Evolutionary conservation across 495 filamentous ascomycete species (phyloP), one percentile per base, ranked within the genome.

Genomic region (Aspergillus conjunctus): DNA sequence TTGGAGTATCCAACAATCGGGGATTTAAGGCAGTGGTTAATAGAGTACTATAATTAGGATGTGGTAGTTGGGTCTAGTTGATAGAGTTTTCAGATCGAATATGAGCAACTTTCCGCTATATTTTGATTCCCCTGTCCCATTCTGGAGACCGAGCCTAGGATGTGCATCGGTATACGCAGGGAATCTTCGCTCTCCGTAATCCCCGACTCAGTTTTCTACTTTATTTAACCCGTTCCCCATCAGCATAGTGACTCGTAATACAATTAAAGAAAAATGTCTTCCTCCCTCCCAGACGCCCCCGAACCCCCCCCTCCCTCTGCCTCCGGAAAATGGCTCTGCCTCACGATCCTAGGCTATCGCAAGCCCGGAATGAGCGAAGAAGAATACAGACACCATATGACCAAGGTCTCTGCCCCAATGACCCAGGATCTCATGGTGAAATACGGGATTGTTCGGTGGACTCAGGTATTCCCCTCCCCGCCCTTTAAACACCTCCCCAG

Each of bases 261-360:
- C 10, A 48, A 56, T 1, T 32, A 44, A 51, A 50, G 41, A 18
- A 54, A 37, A 49, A 61, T 61, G 58, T 39, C 58, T 18, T 17
- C 50, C 5, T 26, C 26, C 26, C 26, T 26, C 26, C 26, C 26
- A 26, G 26, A 26, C 26, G 26, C 26, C 20, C 49, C 58, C 30
- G 50, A 44, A 46, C 8, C 33, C 17, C 39, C 22, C 44, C 8
- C 33, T 9, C 39, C 22, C 44, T 26, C n/a, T 30, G 17, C 60
- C 15, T n/a, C 54, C 6, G 46, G 53, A 39, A 61, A 59, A 31
- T 53, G 57, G 52, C 68, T 79, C 50, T 77, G 76, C 64, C 70
- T 78, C 44, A 82, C 80, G 11, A 76, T 84, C 51, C 77, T 73
- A 41, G 80, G 77, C 44, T 82, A 83, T 60, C 72, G 75, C 18